These are phyloP conservation scores for Mycogone perniciosa DNA, from an alignment of 2,329 filamentous ascomycete genomes.

Conservation along the genomic window DNA sequence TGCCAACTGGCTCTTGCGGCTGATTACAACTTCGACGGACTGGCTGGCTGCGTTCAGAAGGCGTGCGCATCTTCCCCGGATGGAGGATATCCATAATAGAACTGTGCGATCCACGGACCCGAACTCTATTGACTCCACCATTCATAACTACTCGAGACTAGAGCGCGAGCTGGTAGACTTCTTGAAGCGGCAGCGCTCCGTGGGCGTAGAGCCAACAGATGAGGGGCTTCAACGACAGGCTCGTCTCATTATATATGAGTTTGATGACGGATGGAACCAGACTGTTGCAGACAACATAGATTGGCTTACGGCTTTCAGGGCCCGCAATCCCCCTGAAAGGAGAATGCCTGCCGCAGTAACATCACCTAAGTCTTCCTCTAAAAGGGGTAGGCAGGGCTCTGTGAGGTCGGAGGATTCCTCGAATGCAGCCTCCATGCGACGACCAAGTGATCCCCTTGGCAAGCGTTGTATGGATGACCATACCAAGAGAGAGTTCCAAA, in stretches of 20 bases:
- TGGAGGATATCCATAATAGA: conserved; percentile 46
- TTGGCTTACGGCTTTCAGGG: conserved; percentile 49
- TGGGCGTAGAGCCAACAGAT: conserved; percentile 45
- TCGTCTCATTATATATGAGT: conserved; percentile 56
- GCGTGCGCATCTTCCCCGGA: conserved; percentile 51
- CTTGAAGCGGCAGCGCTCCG: conserved; percentile 36
- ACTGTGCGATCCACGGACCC: conserved; percentile 46
- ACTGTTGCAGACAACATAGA: conserved; percentile 51
- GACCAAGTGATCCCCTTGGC: neutral
- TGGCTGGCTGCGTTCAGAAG: conserved; percentile 53
- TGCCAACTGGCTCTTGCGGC: conserved; percentile 50
- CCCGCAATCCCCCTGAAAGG: conserved; percentile 32
- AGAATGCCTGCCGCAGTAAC: neutral
- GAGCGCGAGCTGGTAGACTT: conserved; percentile 51
- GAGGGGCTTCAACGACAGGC: conserved; percentile 50
- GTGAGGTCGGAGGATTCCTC: neutral
- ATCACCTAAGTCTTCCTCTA: neutral
- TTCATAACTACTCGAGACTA: conserved; percentile 51
- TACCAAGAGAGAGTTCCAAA: neutral
- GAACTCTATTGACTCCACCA: conserved; percentile 51
- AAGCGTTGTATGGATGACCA: neutral
- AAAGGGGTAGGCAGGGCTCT: neutral
- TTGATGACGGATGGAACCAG: conserved; percentile 58
- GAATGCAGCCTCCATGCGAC: neutral
- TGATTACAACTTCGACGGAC: conserved; percentile 41